Evolutionary conservation across 345 rosid genomes (phyloP), one percentile per base, ranked within the genome.

Genomic region (Syzygium aqueum): DNA sequence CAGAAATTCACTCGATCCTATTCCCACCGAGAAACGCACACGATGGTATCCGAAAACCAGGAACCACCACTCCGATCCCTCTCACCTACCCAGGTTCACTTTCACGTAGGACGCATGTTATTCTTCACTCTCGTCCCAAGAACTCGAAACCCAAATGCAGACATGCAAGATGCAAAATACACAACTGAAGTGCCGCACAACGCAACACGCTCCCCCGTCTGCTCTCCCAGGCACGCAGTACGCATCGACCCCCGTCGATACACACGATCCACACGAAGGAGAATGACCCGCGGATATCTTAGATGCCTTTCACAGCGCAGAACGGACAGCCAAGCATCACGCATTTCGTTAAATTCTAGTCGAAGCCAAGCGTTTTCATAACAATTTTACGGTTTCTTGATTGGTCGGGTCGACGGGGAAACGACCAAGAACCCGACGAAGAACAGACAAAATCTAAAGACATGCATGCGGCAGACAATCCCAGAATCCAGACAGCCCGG

Each of bases 321-420:
- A 54, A 54, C 8, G 59, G 59, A 8, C 59, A 54, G 10, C 59
- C 59, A 54, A 21, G 57, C 3, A 25, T 54, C 59, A 22, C 59
- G 80, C 80, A 37, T 37, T 73, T 37, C 27, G 49, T 37, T 2
- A 37, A 14, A 21, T 73, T 73, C 80, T 2, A 37, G 46, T 33
- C 49, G 49, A 73, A 73, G 80, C 40, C 27, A 67, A 67, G 33
- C 78, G 46, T 8, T 16, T 15, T 12, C 67, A 0, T 27, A 27
- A 11, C 0, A 0, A 59, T 11, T 5, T 17, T 19, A 33, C 8
- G 16, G 78, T 30, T 30, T 67, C 40, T 1, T 8, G 27, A 54
- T 43, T 54, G 25, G 25, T 21, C 25, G 11, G 59, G 59, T 8
- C 11, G 59, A 54, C 11, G 27, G 59, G 59, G 5, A 7, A 54